These are phyloP conservation scores for Aspergillus felis DNA, from an alignment of 2,329 filamentous ascomycete genomes.

Conservation along the genomic window DNA sequence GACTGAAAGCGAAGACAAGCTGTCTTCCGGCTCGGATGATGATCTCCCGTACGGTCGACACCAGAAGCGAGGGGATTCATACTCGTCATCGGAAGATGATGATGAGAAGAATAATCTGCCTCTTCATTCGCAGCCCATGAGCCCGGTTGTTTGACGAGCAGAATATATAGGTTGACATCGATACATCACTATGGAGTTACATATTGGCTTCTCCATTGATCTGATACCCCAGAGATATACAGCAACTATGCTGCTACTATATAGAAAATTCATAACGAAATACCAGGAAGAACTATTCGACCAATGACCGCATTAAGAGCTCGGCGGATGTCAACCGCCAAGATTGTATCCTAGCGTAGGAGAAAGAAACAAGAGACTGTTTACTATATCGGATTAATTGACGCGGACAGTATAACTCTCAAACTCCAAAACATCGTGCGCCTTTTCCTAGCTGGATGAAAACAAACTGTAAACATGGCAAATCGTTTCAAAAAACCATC, in stretches of 20 bases:
- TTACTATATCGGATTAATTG: background rate
- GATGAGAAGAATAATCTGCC: background rate
- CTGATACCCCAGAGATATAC: background rate
- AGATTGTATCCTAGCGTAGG: background rate
- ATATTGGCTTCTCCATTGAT: background rate
- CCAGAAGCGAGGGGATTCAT: background rate
- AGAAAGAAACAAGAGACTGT: background rate
- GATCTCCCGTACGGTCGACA: background rate
- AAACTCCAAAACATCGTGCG: slow-evolving; percentile 20
- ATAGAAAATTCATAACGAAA: background rate
- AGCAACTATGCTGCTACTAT: background rate
- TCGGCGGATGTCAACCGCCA: background rate
- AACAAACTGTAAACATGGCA: slow-evolving; percentile 14
- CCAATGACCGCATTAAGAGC: background rate
- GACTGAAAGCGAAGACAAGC: background rate
- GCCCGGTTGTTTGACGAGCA: background rate
- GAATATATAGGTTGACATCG: background rate
- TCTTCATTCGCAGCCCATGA: background rate
- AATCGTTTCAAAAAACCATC: slow-evolving; percentile 17
- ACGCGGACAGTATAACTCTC: slow-evolving; percentile 2
- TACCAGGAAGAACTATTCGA: background rate
- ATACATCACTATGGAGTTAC: background rate
- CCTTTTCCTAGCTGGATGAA: slow-evolving; percentile 26
- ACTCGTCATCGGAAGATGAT: background rate
- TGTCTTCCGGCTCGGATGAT: background rate